Percentiles rank a stretch among this genome's conserved stretches.
phyloP scores from a whole-genome alignment of 805 yeast genomes.

The Hanseniaspora vineae region DNA sequence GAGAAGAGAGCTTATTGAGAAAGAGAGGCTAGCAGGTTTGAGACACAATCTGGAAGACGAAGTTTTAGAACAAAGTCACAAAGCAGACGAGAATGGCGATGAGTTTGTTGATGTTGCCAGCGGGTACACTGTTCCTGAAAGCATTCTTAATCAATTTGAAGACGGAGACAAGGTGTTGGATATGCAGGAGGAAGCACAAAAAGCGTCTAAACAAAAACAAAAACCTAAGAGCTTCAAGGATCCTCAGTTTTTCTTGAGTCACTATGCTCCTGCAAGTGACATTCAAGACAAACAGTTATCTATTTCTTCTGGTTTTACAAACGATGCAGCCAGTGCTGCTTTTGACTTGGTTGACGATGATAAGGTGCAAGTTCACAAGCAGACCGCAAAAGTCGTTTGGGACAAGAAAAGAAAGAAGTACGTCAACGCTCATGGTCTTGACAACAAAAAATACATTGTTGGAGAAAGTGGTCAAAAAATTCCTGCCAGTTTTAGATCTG shows the following conservation, averaged over 20 bases:
- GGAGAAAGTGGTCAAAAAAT: slow-evolving; percentile 90
- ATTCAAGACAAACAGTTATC: slow-evolving; percentile 72
- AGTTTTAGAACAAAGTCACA: slow-evolving; percentile 25
- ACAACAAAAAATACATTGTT: slow-evolving; percentile 67
- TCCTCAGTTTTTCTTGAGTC: slow-evolving; percentile 69
- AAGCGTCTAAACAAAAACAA: slow-evolving; percentile 11
- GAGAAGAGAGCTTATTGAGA: slow-evolving; percentile 50
- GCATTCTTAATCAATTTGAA: slow-evolving; percentile 28
- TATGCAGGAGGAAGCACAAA: slow-evolving; percentile 12
- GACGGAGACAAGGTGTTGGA: slow-evolving; percentile 26
- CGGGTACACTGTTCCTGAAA: slow-evolving; percentile 34
- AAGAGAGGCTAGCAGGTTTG: slow-evolving; percentile 64
- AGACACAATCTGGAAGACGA: slow-evolving; percentile 66
- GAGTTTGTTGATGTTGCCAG: slow-evolving; percentile 26
- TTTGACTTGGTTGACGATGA: slow-evolving; percentile 77
- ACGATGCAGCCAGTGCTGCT: slow-evolving; percentile 73
- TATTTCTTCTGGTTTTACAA: slow-evolving; percentile 52
- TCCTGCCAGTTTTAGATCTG: slow-evolving; percentile 85
- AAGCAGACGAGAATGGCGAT: slow-evolving; percentile 26
- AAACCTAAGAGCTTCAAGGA: slow-evolving; percentile 52
- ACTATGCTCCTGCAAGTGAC: slow-evolving; percentile 71
- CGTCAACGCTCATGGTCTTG: slow-evolving; percentile 65
- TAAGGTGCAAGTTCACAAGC: slow-evolving; percentile 53
- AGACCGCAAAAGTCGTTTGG: slow-evolving; percentile 67
- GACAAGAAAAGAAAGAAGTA: slow-evolving; percentile 87